Evolutionary conservation across 495 filamentous ascomycete species (phyloP), one percentile per base, ranked within the genome.

Genomic region (Annulohypoxylon maeteangense): DNA sequence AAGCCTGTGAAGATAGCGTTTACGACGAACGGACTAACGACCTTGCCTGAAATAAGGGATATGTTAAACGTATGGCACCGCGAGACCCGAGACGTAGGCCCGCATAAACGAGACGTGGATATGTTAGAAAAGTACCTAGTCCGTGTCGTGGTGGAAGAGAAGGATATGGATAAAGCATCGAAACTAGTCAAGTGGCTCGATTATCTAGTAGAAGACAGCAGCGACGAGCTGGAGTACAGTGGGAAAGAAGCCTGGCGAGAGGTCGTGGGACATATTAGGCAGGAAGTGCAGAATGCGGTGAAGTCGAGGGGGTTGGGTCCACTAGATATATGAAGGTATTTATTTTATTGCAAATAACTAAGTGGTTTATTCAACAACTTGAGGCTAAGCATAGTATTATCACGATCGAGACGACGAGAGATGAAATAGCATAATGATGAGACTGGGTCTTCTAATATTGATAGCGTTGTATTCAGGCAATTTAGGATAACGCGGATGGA

Each of bases 41-140:
- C 67, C 0, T 7, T 78, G 6, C 23, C 65, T 8, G 81, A 82
- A 29, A 69, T 83, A 65, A 78, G 79, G 51, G 74, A 74, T 3
- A 82, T 80, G 81, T 48, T 97, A 1, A 80, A 70, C 40, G 84
- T 85, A 20, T 97, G 94, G 94, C 80, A 89, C 62, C 73, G 80
- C 2, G 88, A 88, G 32, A 93, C 93, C 70, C 72, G 68, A 14
- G 82, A 83, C 8, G 90, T 92, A 7, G 92, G 90, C 0, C 94
- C 94, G 45, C 93, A 94, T 74, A 75, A 68, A 0, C 90, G 90
- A 62, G 94, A 98, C 78, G 90, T 93, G n/a, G 84, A 84, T 14
- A 87, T 91, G 7, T 80, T 97, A 40, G 87, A 81, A 44, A 82
- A 76, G 67, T 97, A 96, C 79, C 72, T 97, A 31, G 81, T 74